Conservation (phyloP, 345 rosid species). For the Citrus inodora region DNA sequence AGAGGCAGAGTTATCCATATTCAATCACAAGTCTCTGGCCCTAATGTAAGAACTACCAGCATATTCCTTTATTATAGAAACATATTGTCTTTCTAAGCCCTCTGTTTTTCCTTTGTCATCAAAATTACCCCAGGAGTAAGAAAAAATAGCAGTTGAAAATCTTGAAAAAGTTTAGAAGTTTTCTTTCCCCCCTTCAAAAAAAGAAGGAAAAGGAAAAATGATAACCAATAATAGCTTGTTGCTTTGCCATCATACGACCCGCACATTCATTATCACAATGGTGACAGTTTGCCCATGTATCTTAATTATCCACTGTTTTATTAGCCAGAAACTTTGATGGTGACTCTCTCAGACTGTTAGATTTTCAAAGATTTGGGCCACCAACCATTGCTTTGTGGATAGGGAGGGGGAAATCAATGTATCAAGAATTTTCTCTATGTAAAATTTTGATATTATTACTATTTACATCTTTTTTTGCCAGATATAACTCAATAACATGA, state of each 20-base stretch:
- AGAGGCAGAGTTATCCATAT: no score
- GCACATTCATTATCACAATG: constrained; percentile 7
- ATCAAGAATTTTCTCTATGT: no score
- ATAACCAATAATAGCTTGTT: not conserved
- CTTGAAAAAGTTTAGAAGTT: not conserved
- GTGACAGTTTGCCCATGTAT: constrained; percentile 18
- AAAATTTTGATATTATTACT: no score
- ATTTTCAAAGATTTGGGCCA: not conserved
- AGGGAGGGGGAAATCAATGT: not conserved
- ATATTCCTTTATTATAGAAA: no score
- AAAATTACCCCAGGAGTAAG: not conserved
- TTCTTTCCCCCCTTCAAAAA: no score
- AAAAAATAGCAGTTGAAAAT: not conserved
- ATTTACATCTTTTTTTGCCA: no score
- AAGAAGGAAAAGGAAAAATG: not conserved
- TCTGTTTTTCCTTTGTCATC: not conserved
- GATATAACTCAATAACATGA: no score
- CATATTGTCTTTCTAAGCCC: not conserved
- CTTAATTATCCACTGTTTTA: not conserved
- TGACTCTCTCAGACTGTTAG: not conserved
- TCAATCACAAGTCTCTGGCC: no score
- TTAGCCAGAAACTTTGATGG: constrained; percentile 8
- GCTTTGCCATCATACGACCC: constrained; percentile 2
- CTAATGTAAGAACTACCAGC: no score
- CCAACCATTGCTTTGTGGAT: not conserved